Conservation (phyloP, 345 rosid species). For the Draba incana region DNA sequence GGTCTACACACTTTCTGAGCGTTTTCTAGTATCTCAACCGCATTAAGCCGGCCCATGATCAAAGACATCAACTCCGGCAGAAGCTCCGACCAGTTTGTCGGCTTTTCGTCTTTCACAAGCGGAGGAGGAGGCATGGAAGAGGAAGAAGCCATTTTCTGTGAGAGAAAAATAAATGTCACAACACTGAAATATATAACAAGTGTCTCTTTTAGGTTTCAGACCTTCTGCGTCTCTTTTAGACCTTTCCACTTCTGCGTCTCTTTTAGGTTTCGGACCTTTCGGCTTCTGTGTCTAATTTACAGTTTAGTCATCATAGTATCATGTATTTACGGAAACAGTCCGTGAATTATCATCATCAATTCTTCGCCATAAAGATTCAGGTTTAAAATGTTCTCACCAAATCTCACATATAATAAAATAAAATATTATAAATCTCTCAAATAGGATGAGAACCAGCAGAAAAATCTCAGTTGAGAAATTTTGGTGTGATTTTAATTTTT, state of each 20-base stretch:
- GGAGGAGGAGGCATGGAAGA: neutral
- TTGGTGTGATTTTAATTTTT: no score
- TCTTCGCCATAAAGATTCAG: no score
- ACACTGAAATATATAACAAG: no score
- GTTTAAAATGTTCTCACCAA: no score
- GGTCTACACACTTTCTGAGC: slow-evolving; percentile 55
- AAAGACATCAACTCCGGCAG: slow-evolving; percentile 48
- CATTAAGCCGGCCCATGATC: slow-evolving; percentile 45
- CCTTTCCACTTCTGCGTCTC: no score
- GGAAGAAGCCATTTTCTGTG: neutral
- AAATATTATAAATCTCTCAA: no score
- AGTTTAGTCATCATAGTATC: neutral
- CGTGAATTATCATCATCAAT: no score
- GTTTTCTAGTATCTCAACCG: slow-evolving; percentile 40
- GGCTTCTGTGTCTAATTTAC: neutral
- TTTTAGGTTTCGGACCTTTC: neutral
- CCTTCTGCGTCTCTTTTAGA: neutral
- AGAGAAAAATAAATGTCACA: no score
- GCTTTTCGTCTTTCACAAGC: neutral
- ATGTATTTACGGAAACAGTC: neutral
- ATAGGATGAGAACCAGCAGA: no score
- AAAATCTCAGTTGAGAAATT: no score
- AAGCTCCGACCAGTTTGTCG: slow-evolving; percentile 51
- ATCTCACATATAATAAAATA: no score
- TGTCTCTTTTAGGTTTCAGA: neutral